Evolutionary conservation across 176 grass and related monocot genomes (phyloP).

Genomic region (Neostapfia colusana): DNA sequence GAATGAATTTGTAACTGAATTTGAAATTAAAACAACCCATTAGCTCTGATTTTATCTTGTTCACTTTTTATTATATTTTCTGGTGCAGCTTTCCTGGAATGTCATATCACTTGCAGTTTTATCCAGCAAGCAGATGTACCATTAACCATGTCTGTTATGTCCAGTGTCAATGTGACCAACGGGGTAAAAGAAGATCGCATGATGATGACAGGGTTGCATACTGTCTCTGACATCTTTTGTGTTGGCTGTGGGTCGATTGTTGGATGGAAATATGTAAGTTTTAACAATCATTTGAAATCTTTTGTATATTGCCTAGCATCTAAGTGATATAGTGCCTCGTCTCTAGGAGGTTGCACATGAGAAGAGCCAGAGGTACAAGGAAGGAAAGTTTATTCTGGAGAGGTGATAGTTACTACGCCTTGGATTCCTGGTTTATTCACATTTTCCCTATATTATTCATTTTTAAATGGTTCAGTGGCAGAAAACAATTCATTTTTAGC

Average conservation of each 20-base stretch:
- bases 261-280: slow-evolving; percentile 99
- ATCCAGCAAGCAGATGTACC: slow-evolving; percentile 8
- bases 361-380: slow-evolving; percentile 93
- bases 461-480: neutral
- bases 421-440: neutral
- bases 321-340: slow-evolving; percentile 33
- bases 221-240: slow-evolving; percentile 96
- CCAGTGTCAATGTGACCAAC: slow-evolving; percentile 82
- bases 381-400: slow-evolving; percentile 97
- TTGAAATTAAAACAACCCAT: neutral
- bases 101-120: neutral
- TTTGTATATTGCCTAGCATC: slow-evolving; percentile 25
- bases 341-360: slow-evolving; percentile 76
- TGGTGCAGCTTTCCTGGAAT: neutral
- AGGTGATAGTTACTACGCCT: slow-evolving; percentile 50
- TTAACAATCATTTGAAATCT: slow-evolving; percentile 12
- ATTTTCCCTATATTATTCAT: neutral
- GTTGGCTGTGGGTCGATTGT: slow-evolving; percentile 95
- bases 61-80: slow-evolving; percentile 1
- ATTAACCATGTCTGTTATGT: slow-evolving; percentile 32
- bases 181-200: slow-evolving; percentile 85
- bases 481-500: neutral
- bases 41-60: neutral
- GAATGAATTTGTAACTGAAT: slow-evolving; percentile 1
- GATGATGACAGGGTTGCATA: slow-evolving; percentile 97